Evolutionary conservation across 805 yeast genomes (phyloP), one percentile per base, ranked within the genome.

Genomic region (Lipomyces kockii): DNA sequence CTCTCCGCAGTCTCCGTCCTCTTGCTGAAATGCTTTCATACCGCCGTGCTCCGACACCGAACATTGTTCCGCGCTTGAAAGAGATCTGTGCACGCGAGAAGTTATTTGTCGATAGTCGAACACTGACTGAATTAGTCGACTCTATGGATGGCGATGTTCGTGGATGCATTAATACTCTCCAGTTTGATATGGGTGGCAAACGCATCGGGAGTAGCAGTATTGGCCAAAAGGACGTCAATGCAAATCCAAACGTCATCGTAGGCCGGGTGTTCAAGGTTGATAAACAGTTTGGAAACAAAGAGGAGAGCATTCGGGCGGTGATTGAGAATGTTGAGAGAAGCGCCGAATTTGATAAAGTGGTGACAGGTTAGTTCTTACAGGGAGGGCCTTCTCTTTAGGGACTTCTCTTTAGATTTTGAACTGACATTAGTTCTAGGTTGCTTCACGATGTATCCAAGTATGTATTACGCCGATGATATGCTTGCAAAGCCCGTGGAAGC

Each of bases 131-230:
- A 55, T 80, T 94, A 9, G 87, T 91, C 5, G 88, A 85, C 60
- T 76, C 87, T 0, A 85, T 92, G 49, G 92, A 90, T 70, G 91
- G 91, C 53, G 99, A 94, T 78, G 82, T 95, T 22, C 81, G 99
- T 72, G 90, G 92, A 34, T 89, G 97, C 77, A 81, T 94, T 52
- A 94, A 94, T 74, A 85, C 88, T 73, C 76, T 94, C 51, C 98
- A 94, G 72, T 93, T 94, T 74, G 82, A 80, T 55, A 78, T 61
- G 65, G 54, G 67, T 12, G 64, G 64, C 29, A 32, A 63, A 22
- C 51, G 64, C 27, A 39, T 49, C 9, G 67, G 64, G 7, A 43
- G 35, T 7, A 27, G 52, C n/a, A 51, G 59, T n/a, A 39, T 59
- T 4, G 70, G 70, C n/a, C 60, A 43, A 34, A 91, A 89, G 76